Base-by-base conservation (phyloP, 495 filamentous ascomycete species). In the Penicillium egyptiacum region DNA sequence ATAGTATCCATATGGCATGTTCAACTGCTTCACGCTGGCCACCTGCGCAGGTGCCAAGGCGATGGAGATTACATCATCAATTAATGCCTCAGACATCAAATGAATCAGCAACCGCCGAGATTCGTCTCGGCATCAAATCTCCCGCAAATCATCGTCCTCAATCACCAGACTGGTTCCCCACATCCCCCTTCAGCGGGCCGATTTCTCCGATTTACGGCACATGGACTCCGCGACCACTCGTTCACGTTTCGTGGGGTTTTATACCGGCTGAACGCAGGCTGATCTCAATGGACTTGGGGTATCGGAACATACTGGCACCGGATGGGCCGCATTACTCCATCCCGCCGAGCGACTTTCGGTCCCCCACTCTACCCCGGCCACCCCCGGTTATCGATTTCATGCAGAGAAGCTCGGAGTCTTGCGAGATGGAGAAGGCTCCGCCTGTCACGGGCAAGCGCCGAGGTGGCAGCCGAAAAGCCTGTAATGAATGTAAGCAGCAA, bases 401-500 rank as follows among this genome's bases (percentile, higher is more conserved):
- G 48, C 60, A 66, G 55, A 69, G 67, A 54, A 67, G 59, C 50
- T 70, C 72, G 44, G 73, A 71, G 48, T 62, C 70, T 57, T 67
- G 70, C 57, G 68, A 66, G 46, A 75, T 72, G 75, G 72, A 75
- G 59, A 77, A 76, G 68, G 61, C 68, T 56, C 72, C 71, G 65
- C 74, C 74, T 60, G 66, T 75, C 62, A 73, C 72, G 30, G 70
- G 74, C 55, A 79, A 79, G 61, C 75, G 76, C 62, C 71, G 76
- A 60, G 76, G 76, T 58, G 76, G 76, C 20, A 75, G 72, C 68
- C 64, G 76, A 25, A 78, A 77, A 61, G 76, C 76, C 30, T 79
- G 76, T 69, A 79, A 79, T 44, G 75, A 78, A 62, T 79, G 76
- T 70, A 78, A 78, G 53, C 76, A 79, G 65, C 76, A 79, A 59